Base-by-base conservation (phyloP, 441 rosid genomes). In the Adansonia gregorii region DNA sequence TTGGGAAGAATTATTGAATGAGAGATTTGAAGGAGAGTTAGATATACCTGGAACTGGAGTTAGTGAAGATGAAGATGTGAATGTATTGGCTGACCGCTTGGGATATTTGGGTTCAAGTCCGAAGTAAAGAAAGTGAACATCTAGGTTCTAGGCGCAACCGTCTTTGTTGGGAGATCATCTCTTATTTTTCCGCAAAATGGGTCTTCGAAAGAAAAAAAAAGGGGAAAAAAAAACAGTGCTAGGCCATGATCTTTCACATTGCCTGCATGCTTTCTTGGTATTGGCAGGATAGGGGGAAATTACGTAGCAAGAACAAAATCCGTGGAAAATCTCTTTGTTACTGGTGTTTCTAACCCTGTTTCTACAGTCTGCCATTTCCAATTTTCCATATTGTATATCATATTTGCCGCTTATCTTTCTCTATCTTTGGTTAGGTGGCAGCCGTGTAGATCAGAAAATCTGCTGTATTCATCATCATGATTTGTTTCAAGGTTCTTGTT, bases 1-100 rank as follows among this genome's bases (percentile, higher is more conserved):
- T 78, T 93, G 97, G 98, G 97, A 93, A 75, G 99, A 92, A 56
- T 76, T 95, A 61, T 64, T 95, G 59, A 90, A 84, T 45, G 97
- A 85, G 78, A 87, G 86, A 67, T 80, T 86, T 9, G 85, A 82
- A 59, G 89, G 78, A 24, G 86, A 84, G 39, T 43, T 80, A 24
- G 80, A 80, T 35, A 67, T 79, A 8, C 65, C 83, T 11, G 75
- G 73, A 55, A 35, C 63, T 9, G 84, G 69, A 41, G 88, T 56
- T 39, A 86, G 51, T 24, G 88, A 81, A 55, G 86, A 84, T 74
- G 93, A 79, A 59, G 87, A 84, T 75, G 89, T 85, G 7, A 79
- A 84, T 78, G 82, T 79, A 17, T 84, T 90, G 78, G 85, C 89
- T 56, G 88, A 84, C 75, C 78, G 87, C 20, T 72, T 89, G 74